These are phyloP conservation scores for Aspergillus pseudotamarii DNA, from an alignment of 2,329 filamentous ascomycete species.

Conservation along the genomic window DNA sequence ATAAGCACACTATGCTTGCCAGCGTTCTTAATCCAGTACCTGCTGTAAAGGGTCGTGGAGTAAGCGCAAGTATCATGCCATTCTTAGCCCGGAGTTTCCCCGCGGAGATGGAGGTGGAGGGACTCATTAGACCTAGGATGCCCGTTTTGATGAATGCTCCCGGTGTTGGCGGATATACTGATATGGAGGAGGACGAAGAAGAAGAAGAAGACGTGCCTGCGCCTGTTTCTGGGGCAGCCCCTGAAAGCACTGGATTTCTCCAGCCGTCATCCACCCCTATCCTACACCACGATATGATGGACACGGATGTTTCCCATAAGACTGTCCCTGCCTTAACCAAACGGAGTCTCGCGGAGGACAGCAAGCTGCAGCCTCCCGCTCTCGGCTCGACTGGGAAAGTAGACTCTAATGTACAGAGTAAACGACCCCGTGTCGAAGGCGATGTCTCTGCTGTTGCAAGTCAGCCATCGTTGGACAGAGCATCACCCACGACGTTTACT, in stretches of 20 bases:
- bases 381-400: conserved; percentile 1
- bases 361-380: conserved; percentile 8
- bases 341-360: conserved; percentile 32
- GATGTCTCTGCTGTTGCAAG: conserved; percentile 9
- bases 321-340: conserved; percentile 26
- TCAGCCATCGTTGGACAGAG: conserved; percentile 13
- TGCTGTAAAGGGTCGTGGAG: conserved; percentile 61
- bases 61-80: conserved; percentile 75
- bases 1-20: conserved; percentile 74
- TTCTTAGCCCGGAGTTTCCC: conserved; percentile 71
- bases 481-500: conserved; percentile 23
- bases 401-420: conserved; percentile 24
- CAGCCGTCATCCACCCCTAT: conserved; percentile 21
- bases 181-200: conserved; percentile 34
- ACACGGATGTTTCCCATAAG: conserved; percentile 16
- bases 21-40: conserved; percentile 79
- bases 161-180: conserved; percentile 29
- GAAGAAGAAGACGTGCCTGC: conserved; percentile 25
- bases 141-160: conserved; percentile 43
- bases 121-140: conserved; percentile 61
- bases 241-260: conserved; percentile 29
- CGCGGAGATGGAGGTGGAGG: conserved; percentile 68
- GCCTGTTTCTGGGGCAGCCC: conserved; percentile 14
- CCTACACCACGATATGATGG: conserved; percentile 16
- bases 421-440: conserved; percentile 37